phyloP scores from a whole-genome alignment of 768 basidiomycete genomes.

The Candolleomyces eurysporus region DNA sequence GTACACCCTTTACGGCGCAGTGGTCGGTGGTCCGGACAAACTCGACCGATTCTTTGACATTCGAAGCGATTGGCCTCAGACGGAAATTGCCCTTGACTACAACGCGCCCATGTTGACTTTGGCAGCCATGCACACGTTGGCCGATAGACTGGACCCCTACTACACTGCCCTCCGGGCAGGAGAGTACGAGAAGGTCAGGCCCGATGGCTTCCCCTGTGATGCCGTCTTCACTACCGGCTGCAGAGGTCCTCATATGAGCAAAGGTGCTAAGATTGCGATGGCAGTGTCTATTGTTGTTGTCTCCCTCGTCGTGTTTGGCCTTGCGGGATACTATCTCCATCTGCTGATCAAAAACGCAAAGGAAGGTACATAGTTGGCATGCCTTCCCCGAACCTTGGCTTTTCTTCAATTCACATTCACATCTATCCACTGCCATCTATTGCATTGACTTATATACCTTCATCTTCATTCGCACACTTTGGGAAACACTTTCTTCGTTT shows the following conservation, averaged over 20 bases:
- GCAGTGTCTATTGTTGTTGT: conserved; percentile 63
- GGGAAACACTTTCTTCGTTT: not conserved
- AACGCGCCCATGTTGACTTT: conserved; percentile 89
- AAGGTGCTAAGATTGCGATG: conserved; percentile 65
- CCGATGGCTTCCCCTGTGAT: conserved; percentile 77
- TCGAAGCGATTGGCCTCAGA: conserved; percentile 86
- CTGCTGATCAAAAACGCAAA: conserved; percentile 19
- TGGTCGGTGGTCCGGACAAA: conserved; percentile 83
- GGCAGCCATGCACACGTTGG: conserved; percentile 73
- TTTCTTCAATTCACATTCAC: not conserved
- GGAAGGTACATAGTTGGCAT: not conserved
- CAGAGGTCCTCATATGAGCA: conserved; percentile 50
- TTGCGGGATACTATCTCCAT: conserved; percentile 38
- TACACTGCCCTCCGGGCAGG: conserved; percentile 72
- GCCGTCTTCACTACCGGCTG: conserved; percentile 59
- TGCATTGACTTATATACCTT: not conserved
- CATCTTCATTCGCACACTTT: not conserved
- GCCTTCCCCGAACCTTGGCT: too few species aligned
- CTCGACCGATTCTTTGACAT: conserved; percentile 81
- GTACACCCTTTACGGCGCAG: conserved; percentile 81
- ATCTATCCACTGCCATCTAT: not conserved
- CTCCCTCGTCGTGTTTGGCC: conserved; percentile 54
- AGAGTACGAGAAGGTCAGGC: conserved; percentile 58
- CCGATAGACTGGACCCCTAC: conserved; percentile 68
- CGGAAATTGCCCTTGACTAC: conserved; percentile 87